Evolutionary conservation across 305 asterid genomes (phyloP).

Genomic region (Caryopteris hybrid): DNA sequence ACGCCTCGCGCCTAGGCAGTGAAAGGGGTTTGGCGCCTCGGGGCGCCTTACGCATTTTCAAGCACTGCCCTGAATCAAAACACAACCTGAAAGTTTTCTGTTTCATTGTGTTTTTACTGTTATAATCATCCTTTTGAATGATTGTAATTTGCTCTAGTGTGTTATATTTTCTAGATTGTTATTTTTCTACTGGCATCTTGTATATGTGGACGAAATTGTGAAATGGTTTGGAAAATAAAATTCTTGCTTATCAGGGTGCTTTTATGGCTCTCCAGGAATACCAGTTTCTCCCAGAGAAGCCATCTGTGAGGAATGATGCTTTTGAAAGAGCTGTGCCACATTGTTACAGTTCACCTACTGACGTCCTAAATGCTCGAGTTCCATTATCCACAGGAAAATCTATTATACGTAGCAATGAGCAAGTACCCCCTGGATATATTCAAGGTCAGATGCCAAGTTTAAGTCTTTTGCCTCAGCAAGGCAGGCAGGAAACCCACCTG

Average conservation of each 20-base stretch:
- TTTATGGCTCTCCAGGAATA: constrained; percentile 67
- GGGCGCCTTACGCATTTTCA: too few species aligned
- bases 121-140: background rate
- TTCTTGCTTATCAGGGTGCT: constrained; percentile 51
- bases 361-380: constrained; percentile 46
- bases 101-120: background rate
- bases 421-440: constrained; percentile 43
- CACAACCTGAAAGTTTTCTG: background rate
- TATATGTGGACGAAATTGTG: constrained; percentile 5
- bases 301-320: constrained; percentile 54
- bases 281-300: constrained; percentile 87
- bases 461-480: constrained; percentile 55
- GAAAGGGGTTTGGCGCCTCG: too few species aligned
- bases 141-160: background rate
- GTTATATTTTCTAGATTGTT: background rate
- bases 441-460: constrained; percentile 54
- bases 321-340: constrained; percentile 45
- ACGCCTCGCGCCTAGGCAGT: too few species aligned
- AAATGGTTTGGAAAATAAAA: constrained; percentile 12
- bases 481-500: constrained; percentile 45
- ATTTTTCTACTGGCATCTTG: constrained; percentile 2
- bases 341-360: constrained; percentile 52
- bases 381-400: constrained; percentile 49
- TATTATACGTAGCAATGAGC: constrained; percentile 45
- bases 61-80: too few species aligned